These are phyloP conservation scores for Kwoniella dendrophila DNA, from an alignment of 768 basidiomycete genomes.

Conservation along the genomic window DNA sequence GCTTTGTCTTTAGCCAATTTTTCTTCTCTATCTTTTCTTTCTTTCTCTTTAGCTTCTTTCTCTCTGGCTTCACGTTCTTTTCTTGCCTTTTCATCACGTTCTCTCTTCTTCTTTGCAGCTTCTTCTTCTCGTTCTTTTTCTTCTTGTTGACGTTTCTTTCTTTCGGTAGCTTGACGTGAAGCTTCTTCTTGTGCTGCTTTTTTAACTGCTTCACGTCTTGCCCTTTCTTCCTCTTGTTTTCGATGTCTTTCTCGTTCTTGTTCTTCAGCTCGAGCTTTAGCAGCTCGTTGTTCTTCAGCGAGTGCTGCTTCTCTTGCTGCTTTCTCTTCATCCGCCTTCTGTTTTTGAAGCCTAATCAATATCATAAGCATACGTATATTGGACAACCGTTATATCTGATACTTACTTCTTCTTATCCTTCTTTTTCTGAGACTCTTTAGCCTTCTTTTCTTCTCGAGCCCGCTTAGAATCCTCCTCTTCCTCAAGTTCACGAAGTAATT, in stretches of 20 bases:
- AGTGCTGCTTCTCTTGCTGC: slow-evolving; percentile 80
- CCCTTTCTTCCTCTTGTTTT: slow-evolving; percentile 84
- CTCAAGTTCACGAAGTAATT: slow-evolving; percentile 89
- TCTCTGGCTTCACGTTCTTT: slow-evolving; percentile 57
- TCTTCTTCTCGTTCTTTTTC: slow-evolving; percentile 65
- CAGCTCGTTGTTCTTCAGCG: slow-evolving; percentile 79
- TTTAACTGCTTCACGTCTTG: slow-evolving; percentile 68
- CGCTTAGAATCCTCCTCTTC: slow-evolving; percentile 86
- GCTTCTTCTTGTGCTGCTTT: slow-evolving; percentile 58
- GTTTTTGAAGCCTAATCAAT: slow-evolving; percentile 75
- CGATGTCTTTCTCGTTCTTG: slow-evolving; percentile 78
- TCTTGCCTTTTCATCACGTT: slow-evolving; percentile 56
- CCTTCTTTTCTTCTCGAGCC: slow-evolving; percentile 88
- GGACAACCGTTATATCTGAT: neutral
- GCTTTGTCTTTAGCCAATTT: slow-evolving; percentile 59
- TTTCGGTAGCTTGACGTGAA: slow-evolving; percentile 78
- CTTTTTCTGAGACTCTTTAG: slow-evolving; percentile 95
- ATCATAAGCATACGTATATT: neutral
- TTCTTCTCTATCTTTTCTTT: slow-evolving; percentile 70
- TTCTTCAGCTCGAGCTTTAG: slow-evolving; percentile 73
- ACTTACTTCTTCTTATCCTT: slow-evolving; percentile 94
- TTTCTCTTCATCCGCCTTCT: slow-evolving; percentile 87
- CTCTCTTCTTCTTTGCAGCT: slow-evolving; percentile 62
- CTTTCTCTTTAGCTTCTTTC: slow-evolving; percentile 59
- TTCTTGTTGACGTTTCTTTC: slow-evolving; percentile 62